Percentiles rank a stretch among this genome's conserved stretches.
phyloP scores from a whole-genome alignment of 441 rosid species.

The Theobroma grandiflorum region DNA sequence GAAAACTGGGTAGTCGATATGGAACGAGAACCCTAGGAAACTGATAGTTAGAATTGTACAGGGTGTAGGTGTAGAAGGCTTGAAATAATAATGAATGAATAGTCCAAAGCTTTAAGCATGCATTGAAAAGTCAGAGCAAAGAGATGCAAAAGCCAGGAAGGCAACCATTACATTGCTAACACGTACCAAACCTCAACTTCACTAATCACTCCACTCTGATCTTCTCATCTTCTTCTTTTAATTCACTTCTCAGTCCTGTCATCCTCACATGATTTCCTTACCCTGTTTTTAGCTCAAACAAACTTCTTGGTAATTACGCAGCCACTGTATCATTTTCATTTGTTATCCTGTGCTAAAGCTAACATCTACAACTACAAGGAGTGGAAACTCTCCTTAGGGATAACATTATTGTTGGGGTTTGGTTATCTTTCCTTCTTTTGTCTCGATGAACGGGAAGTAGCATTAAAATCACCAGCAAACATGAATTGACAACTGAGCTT shows the following conservation, averaged over 20 bases:
- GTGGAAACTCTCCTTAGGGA: background rate
- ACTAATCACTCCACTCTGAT: background rate
- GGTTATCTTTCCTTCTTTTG: background rate
- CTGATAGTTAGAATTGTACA: background rate
- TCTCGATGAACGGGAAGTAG: slow-evolving; percentile 35
- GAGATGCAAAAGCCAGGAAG: background rate
- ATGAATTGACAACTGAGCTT: slow-evolving; percentile 42
- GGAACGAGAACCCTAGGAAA: background rate
- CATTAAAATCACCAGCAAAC: slow-evolving; percentile 26
- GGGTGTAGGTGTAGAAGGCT: background rate
- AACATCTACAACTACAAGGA: background rate
- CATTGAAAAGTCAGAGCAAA: slow-evolving; percentile 1
- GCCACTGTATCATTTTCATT: background rate
- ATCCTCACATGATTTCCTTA: background rate
- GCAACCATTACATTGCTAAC: slow-evolving; percentile 21
- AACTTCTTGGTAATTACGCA: slow-evolving; percentile 4
- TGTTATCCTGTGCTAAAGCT: background rate
- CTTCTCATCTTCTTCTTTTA: background rate
- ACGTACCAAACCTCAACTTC: background rate
- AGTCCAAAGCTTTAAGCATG: slow-evolving; percentile 12
- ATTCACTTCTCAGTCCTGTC: background rate
- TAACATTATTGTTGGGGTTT: background rate
- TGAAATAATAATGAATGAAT: background rate
- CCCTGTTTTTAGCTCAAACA: background rate
- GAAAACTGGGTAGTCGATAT: background rate